Conservation (phyloP, 345 rosid genomes). For the Passiflora organensis region DNA sequence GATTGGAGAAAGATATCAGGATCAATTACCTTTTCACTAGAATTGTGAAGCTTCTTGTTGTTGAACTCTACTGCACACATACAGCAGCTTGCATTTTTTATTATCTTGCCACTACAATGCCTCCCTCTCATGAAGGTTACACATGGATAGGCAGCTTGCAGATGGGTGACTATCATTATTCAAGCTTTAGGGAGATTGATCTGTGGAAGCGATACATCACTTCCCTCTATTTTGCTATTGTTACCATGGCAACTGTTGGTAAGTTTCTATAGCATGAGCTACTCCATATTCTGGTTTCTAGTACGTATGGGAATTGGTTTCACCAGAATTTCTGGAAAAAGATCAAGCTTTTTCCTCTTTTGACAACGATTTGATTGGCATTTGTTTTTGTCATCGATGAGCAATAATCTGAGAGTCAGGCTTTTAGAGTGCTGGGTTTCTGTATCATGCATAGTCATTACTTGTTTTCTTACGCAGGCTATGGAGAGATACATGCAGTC, state of each 20-base stretch:
- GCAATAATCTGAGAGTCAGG: too few species aligned
- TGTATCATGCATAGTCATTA: background rate
- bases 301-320: too few species aligned
- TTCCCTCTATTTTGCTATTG: constrained; percentile 77
- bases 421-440: too few species aligned
- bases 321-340: too few species aligned
- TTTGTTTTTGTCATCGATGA: background rate
- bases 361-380: too few species aligned
- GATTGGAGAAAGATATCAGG: constrained; percentile 75
- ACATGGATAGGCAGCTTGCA: constrained; percentile 91
- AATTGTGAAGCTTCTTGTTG: constrained; percentile 77
- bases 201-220: constrained; percentile 68
- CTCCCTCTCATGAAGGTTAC: constrained; percentile 65
- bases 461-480: constrained; percentile 42
- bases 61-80: constrained; percentile 84
- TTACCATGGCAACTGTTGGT: constrained; percentile 95
- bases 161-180: constrained; percentile 62
- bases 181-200: constrained; percentile 64
- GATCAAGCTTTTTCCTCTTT: too few species aligned
- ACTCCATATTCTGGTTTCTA: too few species aligned
- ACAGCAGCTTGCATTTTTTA: constrained; percentile 91
- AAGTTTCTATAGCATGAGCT: constrained; percentile 16
- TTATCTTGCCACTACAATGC: constrained; percentile 82
- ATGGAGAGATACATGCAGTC: constrained; percentile 88
- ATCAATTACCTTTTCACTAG: constrained; percentile 76